phyloP scores from a whole-genome alignment of 257 asterid species.

The Ligustrum vulgare region DNA sequence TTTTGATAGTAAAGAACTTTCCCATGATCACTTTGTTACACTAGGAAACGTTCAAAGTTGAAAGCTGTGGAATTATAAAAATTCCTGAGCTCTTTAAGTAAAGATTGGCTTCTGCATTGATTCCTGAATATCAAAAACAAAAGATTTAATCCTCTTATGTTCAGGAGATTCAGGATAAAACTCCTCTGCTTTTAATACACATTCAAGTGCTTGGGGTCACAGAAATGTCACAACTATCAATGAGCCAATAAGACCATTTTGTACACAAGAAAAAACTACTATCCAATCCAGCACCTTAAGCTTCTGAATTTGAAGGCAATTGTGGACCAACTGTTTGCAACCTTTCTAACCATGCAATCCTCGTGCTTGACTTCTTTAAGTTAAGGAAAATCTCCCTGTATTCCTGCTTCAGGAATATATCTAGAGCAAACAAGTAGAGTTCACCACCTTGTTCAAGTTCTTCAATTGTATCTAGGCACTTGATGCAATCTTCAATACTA shows the following conservation, averaged over 20 bases:
- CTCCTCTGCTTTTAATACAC: not conserved
- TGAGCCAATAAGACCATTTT: not conserved
- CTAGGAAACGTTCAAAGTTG: not conserved
- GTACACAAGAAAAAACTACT: not conserved
- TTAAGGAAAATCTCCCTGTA: constrained; percentile 39
- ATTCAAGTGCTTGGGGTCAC: not conserved
- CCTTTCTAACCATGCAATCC: constrained; percentile 37
- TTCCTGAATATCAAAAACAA: not conserved
- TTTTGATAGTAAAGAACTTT: not conserved
- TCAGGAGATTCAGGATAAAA: not conserved
- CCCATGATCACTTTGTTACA: not conserved
- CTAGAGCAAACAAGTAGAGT: constrained; percentile 34
- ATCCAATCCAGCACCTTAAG: not conserved
- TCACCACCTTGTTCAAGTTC: constrained; percentile 40
- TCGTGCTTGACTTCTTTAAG: constrained; percentile 36
- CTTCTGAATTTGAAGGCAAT: constrained; percentile 23
- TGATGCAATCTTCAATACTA: constrained; percentile 39
- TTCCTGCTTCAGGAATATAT: constrained; percentile 37
- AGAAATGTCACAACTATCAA: not conserved
- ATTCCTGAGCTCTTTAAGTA: not conserved
- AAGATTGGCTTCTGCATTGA: not conserved
- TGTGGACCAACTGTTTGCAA: constrained; percentile 30
- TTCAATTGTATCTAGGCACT: constrained; percentile 30
- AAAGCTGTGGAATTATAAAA: not conserved
- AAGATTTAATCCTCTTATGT: not conserved